Base-by-base conservation (phyloP, 768 basidiomycete genomes). In the Mycena galericulata region DNA sequence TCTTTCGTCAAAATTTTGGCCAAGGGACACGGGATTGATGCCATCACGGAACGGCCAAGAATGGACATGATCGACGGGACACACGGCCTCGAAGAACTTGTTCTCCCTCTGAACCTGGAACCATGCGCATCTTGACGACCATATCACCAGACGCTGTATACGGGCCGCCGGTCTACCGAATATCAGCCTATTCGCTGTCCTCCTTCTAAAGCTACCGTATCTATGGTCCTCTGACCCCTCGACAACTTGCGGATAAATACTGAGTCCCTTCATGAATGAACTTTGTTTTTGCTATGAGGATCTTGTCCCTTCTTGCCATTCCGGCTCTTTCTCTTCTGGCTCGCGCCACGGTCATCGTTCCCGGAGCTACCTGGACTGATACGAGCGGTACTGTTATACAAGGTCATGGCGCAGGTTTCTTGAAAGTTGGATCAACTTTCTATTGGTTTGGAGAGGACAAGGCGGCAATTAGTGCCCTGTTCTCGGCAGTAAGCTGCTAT, bases 381-480 rank as follows among this genome's bases (percentile, higher is more conserved):
- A 89, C 88, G 12, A 84, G 81, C 66, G 89, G 89, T 4, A 89
- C 86, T 73, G 77, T 82, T 18, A 90, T 90, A 10, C 89, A 90
- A 72, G 89, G 88, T 7, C 89, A 90, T 74, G 89, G 89, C 14
- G 88, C 83, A 11, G 89, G 89, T 1, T 81, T 90, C 56, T 60
- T 90, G 26, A 88, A 88, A 79, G 86, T 88, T 64, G 85, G 81
- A 27, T 83, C 84, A 14, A 87, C 85, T 2, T 89, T 80, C 75
- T 89, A 89, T 73, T 89, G 88, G 89, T 82, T 84, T 61, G 89
- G 89, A 14, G 89, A 89, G 77, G 89, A 90, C 79, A 90, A 90
- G 72, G 75, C 85, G 6, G 80, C 81, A 70, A 88, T 89, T 72
- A 87, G 85, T 62, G 85, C 79, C 1, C 73, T 86, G 10, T 90